Evolutionary conservation across 495 filamentous ascomycete species (phyloP).

Genomic region (Pyrenula aspistea): DNA sequence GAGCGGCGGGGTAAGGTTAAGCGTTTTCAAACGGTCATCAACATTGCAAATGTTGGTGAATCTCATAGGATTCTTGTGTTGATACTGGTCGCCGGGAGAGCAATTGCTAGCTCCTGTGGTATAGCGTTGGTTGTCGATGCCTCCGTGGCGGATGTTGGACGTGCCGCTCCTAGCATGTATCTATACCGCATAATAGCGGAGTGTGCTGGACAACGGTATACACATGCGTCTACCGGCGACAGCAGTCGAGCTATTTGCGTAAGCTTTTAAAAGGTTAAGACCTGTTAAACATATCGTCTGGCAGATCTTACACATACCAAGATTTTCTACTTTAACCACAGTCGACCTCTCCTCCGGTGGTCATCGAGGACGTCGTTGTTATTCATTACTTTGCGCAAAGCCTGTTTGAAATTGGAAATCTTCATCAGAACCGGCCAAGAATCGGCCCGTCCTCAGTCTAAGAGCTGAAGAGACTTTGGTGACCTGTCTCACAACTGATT

Average conservation of each 20-base stretch:
- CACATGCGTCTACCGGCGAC: background rate
- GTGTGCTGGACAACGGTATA: background rate
- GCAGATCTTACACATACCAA: no score
- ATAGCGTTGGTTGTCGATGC: background rate
- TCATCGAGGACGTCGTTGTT: background rate
- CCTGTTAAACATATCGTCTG: no score
- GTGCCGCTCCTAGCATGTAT: background rate
- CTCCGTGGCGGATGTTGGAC: background rate
- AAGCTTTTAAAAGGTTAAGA: no score
- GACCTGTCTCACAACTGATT: background rate
- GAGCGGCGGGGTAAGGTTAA: background rate
- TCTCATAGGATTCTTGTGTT: background rate
- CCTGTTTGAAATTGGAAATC: background rate
- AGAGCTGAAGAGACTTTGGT: background rate
- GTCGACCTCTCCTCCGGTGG: no score
- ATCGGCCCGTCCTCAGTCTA: background rate
- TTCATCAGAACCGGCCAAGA: background rate
- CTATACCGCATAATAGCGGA: background rate
- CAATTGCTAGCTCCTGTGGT: background rate
- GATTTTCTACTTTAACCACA: no score
- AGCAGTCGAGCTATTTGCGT: no score
- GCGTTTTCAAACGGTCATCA: background rate
- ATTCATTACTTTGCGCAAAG: background rate
- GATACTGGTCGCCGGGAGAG: background rate
- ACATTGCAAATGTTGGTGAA: background rate